Conservation (phyloP, 352 stramenopile species). For the Phytopythium montanum region DNA sequence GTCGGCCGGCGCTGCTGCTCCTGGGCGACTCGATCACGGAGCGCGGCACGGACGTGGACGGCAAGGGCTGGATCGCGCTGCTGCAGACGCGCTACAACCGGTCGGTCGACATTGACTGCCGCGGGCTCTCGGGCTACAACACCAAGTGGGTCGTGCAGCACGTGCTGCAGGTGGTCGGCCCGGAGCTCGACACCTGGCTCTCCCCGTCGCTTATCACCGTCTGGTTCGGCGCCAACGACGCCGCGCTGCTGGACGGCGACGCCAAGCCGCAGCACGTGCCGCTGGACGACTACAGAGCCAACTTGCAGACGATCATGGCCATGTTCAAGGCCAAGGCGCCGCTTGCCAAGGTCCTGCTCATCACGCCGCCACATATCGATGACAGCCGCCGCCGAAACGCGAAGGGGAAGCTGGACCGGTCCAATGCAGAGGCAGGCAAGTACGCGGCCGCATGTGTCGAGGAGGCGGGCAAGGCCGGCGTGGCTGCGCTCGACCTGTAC, state of each 20-base stretch:
- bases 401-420: constrained; percentile 31
- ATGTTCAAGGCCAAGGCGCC: constrained; percentile 13
- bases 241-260: constrained; percentile 23
- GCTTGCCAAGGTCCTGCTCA: constrained; percentile 34
- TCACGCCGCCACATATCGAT: constrained; percentile 52
- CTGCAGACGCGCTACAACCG: constrained; percentile 47
- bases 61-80: constrained; percentile 31
- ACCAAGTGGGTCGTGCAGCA: constrained; percentile 47
- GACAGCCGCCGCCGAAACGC: constrained; percentile 22
- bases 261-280: constrained; percentile 39
- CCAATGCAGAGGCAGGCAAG: constrained; percentile 26
- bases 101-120: constrained; percentile 35
- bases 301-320: constrained; percentile 30
- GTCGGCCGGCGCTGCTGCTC: constrained; percentile 27
- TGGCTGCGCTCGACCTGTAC: constrained; percentile 42
- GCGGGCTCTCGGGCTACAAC: constrained; percentile 48
- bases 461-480: constrained; percentile 18
- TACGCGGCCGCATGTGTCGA: constrained; percentile 53
- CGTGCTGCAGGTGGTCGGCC: constrained; percentile 27
- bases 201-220: constrained; percentile 39
- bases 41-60: constrained; percentile 21
- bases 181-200: constrained; percentile 18
- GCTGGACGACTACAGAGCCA: constrained; percentile 36
- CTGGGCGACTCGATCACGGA: constrained; percentile 56
- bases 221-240: constrained; percentile 73